Conservation (phyloP, 2,329 filamentous ascomycete species). For the Phyllosticta paracitricarpa region DNA sequence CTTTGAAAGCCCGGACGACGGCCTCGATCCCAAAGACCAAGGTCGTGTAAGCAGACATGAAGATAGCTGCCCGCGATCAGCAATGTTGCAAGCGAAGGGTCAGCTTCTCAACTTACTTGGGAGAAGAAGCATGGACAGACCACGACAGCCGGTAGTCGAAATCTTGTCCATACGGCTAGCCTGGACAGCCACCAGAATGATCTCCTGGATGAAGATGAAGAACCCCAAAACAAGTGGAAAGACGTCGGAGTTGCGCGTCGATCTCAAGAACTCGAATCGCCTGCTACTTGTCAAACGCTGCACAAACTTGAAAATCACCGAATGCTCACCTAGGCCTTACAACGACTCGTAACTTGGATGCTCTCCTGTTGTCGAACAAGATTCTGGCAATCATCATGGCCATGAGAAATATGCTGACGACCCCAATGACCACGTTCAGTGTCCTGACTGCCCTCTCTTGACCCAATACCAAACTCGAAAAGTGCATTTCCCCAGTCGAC, state of each 20-base stretch:
- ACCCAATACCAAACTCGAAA: slow-evolving; percentile 20
- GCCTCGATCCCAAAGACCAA: slow-evolving; percentile 56
- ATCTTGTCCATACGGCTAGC: slow-evolving; percentile 27
- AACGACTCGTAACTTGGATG: slow-evolving; percentile 22
- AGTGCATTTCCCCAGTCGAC: neutral
- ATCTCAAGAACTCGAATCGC: slow-evolving; percentile 25
- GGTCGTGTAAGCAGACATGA: slow-evolving; percentile 57
- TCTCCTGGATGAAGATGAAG: slow-evolving; percentile 27
- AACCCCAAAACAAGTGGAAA: slow-evolving; percentile 31
- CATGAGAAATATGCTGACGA: slow-evolving; percentile 27
- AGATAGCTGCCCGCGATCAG: slow-evolving; percentile 42
- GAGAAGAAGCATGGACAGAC: slow-evolving; percentile 27
- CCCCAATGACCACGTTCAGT: slow-evolving; percentile 30
- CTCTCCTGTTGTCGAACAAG: slow-evolving; percentile 27
- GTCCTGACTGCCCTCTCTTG: slow-evolving; percentile 29
- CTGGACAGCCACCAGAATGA: slow-evolving; percentile 30
- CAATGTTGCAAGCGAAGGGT: neutral
- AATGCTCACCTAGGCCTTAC: slow-evolving; percentile 23
- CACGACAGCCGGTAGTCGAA: slow-evolving; percentile 26
- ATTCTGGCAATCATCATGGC: slow-evolving; percentile 28
- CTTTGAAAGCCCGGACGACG: slow-evolving; percentile 44
- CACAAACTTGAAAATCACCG: neutral
- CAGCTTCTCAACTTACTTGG: slow-evolving; percentile 23
- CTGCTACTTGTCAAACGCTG: slow-evolving; percentile 15
- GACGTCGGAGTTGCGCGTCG: slow-evolving; percentile 30